Percentiles rank a stretch among this genome's conserved stretches.
Evolutionary conservation across 2,329 filamentous ascomycete species (phyloP).

Genomic region (Byssothecium circinans): DNA sequence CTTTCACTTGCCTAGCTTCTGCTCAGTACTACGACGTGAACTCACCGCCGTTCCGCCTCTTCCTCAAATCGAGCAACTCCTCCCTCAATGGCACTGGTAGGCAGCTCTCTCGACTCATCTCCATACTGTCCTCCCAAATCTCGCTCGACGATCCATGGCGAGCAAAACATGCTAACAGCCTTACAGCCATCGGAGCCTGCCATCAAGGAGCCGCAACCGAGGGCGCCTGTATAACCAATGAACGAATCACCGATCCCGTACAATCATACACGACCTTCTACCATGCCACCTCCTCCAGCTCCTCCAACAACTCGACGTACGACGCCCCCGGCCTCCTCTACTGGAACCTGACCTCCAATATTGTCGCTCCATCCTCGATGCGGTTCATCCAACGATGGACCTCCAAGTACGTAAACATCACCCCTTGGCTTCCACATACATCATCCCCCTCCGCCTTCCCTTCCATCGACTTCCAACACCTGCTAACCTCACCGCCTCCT

Average conservation of each 20-base stretch:
- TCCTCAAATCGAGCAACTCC: slow-evolving; percentile 20
- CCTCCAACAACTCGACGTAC: slow-evolving; percentile 4
- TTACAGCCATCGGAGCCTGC: slow-evolving; percentile 31
- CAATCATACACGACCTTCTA: slow-evolving; percentile 27
- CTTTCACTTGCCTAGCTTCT: slow-evolving; percentile 6
- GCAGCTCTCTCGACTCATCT: background rate
- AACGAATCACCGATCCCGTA: slow-evolving; percentile 9
- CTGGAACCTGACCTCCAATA: slow-evolving; percentile 13
- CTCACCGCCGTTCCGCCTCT: slow-evolving; percentile 25
- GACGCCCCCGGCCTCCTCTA: slow-evolving; percentile 17
- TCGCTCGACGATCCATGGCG: no score
- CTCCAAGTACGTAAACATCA: slow-evolving; percentile 29
- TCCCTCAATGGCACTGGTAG: slow-evolving; percentile 18
- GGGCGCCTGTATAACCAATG: slow-evolving; percentile 33
- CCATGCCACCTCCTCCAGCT: slow-evolving; percentile 26
- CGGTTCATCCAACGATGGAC: slow-evolving; percentile 27
- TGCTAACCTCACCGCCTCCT: background rate
- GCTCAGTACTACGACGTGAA: slow-evolving; percentile 18
- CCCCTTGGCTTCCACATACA: no score
- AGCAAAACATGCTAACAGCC: slow-evolving; percentile 7
- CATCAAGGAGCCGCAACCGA: slow-evolving; percentile 52
- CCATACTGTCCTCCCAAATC: no score
- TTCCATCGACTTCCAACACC: no score
- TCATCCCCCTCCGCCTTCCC: no score
- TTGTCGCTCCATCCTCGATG: slow-evolving; percentile 30